These are phyloP conservation scores for Circinella umbellata DNA, from an alignment of 371 early-diverging fungal genomes.

Conservation along the genomic window DNA sequence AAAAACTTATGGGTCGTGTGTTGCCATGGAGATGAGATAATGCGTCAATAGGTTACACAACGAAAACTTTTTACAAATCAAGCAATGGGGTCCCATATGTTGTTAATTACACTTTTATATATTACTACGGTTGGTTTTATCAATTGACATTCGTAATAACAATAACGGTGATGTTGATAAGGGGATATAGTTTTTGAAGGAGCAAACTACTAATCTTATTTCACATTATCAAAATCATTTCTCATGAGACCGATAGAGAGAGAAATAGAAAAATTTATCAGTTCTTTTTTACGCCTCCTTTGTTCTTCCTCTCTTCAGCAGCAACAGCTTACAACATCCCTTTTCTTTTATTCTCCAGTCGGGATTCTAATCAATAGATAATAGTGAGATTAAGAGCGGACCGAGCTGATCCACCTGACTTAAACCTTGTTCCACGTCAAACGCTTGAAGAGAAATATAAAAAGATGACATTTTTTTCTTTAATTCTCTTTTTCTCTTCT, in stretches of 20 bases:
- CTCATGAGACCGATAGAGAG: no score
- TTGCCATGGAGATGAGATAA: not conserved
- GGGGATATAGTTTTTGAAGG: no score
- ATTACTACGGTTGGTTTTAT: not conserved
- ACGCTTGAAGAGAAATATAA: constrained; percentile 1
- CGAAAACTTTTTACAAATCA: not conserved
- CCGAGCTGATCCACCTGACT: constrained; percentile 2
- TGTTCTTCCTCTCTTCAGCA: no score
- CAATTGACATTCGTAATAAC: not conserved
- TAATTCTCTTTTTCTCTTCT: constrained; percentile 12
- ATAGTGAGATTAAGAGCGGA: not conserved
- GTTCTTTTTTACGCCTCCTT: no score
- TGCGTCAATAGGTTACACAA: constrained; percentile 6
- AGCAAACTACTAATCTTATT: no score
- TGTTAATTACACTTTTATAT: no score
- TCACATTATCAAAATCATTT: no score
- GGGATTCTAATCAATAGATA: not conserved
- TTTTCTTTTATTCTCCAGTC: not conserved
- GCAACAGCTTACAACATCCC: no score
- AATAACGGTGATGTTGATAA: not conserved
- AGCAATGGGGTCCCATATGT: constrained; percentile 1
- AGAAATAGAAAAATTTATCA: no score
- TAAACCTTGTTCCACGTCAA: constrained; percentile 11
- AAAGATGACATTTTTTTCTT: not conserved
- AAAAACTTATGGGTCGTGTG: not conserved